Conservation (phyloP, 352 stramenopile genomes). For the Aphanomyces euteiches region DNA sequence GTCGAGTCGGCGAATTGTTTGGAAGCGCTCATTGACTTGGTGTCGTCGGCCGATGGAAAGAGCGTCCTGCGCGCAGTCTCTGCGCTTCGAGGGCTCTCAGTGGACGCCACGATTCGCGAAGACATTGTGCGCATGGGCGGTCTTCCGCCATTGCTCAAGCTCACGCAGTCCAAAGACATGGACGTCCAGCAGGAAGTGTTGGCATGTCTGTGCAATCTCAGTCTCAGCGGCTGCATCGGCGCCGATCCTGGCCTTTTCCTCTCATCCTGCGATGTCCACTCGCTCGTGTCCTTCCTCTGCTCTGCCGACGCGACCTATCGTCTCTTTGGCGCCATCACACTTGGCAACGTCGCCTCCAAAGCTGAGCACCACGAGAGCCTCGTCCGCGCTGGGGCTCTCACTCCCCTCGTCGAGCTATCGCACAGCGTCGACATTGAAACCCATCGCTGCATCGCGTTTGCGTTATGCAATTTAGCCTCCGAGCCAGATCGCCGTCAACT, state of each 20-base stretch:
- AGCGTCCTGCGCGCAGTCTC: conserved; percentile 88
- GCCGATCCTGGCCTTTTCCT: conserved; percentile 87
- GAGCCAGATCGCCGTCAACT: conserved; percentile 77
- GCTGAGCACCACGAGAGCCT: conserved; percentile 71
- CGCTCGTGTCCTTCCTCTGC: conserved; percentile 93
- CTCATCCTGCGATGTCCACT: conserved; percentile 84
- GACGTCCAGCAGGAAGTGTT: conserved; percentile 96
- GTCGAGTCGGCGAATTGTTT: conserved; percentile 52
- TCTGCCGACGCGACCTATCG: conserved; percentile 92
- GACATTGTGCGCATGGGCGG: conserved; percentile 87
- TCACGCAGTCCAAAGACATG: conserved; percentile 91
- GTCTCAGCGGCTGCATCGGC: conserved; percentile 92
- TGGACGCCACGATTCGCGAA: conserved; percentile 78
- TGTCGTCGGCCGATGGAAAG: conserved; percentile 59
- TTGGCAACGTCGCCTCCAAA: conserved; percentile 93
- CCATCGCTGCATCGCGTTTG: conserved; percentile 94
- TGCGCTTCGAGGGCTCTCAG: conserved; percentile 89
- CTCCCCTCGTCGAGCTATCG: conserved; percentile 90
- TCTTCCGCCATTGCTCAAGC: conserved; percentile 80
- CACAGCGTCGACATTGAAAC: conserved; percentile 92
- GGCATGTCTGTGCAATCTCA: conserved; percentile 95
- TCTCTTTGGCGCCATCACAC: conserved; percentile 92
- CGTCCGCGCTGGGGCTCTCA: conserved; percentile 80
- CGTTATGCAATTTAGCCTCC: conserved; percentile 93
- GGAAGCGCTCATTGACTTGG: conserved; percentile 54